Base-by-base conservation (phyloP, 148 eudicot species). In the Nyssa sinensis region DNA sequence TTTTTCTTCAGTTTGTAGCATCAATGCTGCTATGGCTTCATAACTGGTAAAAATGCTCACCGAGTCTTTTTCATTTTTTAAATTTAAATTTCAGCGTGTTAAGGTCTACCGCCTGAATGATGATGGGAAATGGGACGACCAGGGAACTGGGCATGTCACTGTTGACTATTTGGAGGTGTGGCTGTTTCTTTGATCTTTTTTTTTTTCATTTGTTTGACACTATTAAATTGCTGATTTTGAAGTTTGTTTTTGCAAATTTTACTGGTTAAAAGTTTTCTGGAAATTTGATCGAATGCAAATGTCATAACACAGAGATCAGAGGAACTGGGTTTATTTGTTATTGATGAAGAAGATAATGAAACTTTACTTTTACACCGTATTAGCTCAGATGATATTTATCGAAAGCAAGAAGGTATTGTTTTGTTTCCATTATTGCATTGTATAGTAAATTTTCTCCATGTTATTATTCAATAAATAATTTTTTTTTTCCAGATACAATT, bases 111-210 rank as follows among this genome's bases (percentile, higher is more conserved):
- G 98, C 24, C 76, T 89, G 75, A 89, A 78, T 77, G 90, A 84
- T 44, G 98, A 93, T 76, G 96, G 99, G 66, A 93, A 95, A 79
- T 95, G 99, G 99, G 99, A 95, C 80, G 99, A 95, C 81, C 97
- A 89, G 67, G 99, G 99, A 77, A 91, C 96, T 74, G 99, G 99
- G 32, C 98, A 95, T 82, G 90, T 93, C 44, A 83, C 94, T 78
- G 88, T 95, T 84, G 99, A 93, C 82, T 95, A 86, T 82, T 68
- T 87, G 77, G 99, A 95, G 97, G 98, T 92, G 61, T 77, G 88
- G 0, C 35, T 7, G 60, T 67, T 28, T 35, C 14, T 28, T 12
- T 66, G 71, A 61, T 71, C 24, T 47, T 30, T n/a, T 66, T 30
- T n/a, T 66, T 25, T 69, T 25, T 49, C 35, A 12, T 47, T 14